A percentile compares a stretch with the other conserved stretches of the same genome.
phyloP scores from a whole-genome alignment of 2,329 filamentous ascomycete species.

The Geosmithia flava region DNA sequence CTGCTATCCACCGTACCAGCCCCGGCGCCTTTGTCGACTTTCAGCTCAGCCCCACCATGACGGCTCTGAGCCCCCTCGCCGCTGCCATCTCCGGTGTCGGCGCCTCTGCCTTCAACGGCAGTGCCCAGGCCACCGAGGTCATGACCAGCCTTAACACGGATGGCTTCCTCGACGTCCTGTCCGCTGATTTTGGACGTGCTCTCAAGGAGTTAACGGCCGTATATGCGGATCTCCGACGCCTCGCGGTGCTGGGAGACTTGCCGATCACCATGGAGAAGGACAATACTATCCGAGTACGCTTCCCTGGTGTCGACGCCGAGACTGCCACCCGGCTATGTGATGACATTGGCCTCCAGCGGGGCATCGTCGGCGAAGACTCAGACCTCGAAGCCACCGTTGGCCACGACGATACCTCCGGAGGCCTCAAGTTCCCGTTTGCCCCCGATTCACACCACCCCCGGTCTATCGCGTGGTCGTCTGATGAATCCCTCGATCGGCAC shows the following conservation, averaged over 20 bases:
- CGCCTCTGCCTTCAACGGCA: slow-evolving; percentile 27
- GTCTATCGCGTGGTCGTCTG: slow-evolving; percentile 33
- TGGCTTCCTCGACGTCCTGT: slow-evolving; percentile 74
- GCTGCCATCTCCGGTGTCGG: slow-evolving; percentile 35
- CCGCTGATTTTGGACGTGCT: slow-evolving; percentile 76
- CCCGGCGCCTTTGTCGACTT: slow-evolving; percentile 86
- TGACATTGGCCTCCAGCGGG: slow-evolving; percentile 74
- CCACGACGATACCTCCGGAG: slow-evolving; percentile 35
- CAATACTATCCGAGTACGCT: slow-evolving; percentile 65
- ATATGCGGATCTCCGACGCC: slow-evolving; percentile 66
- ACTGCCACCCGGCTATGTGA: slow-evolving; percentile 75
- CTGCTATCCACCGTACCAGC: slow-evolving; percentile 36
- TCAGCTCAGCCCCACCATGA: slow-evolving; percentile 76
- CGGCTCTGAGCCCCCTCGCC: slow-evolving; percentile 65
- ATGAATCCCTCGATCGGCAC: slow-evolving; percentile 29
- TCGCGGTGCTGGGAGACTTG: slow-evolving; percentile 70
- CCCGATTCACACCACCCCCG: slow-evolving; percentile 31
- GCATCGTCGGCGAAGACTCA: slow-evolving; percentile 63
- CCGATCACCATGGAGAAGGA: slow-evolving; percentile 62
- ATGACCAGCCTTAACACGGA: slow-evolving; percentile 63
- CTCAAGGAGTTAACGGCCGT: slow-evolving; percentile 72
- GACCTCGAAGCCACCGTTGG: slow-evolving; percentile 58
- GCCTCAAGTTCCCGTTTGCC: slow-evolving; percentile 78
- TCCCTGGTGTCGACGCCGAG: slow-evolving; percentile 78
- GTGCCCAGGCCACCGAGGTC: slow-evolving; percentile 22